A percentile compares a stretch with the other conserved stretches of the same genome.
Conservation (phyloP, 129 eudicot species). For the carrot (Daucus carota) region DNA sequence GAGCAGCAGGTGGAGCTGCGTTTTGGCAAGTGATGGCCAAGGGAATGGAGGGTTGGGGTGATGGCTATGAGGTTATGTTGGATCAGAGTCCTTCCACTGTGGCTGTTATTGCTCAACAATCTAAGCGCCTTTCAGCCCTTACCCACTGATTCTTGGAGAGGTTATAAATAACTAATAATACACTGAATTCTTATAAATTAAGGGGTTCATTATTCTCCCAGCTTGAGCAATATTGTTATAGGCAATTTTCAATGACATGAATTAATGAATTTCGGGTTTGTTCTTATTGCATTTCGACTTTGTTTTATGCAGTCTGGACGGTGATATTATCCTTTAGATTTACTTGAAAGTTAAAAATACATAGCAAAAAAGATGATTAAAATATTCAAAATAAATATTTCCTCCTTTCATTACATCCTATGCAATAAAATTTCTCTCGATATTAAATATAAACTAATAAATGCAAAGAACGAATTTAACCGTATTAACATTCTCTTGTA, state of each 20-base stretch:
- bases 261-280: not conserved
- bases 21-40: constrained; percentile 37
- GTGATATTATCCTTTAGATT: too few species aligned
- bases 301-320: too few species aligned
- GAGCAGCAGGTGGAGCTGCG: constrained; percentile 24
- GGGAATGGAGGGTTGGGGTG: constrained; percentile 31
- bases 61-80: constrained; percentile 31
- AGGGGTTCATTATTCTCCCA: not conserved
- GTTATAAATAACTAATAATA: not conserved
- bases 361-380: too few species aligned
- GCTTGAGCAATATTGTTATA: not conserved
- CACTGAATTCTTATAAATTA: not conserved
- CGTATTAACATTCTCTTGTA: too few species aligned
- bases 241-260: not conserved
- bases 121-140: constrained; percentile 17
- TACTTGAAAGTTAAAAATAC: too few species aligned
- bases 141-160: not conserved
- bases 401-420: too few species aligned
- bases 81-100: constrained; percentile 25
- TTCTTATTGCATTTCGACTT: not conserved
- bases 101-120: constrained; percentile 17
- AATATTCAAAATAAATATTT: too few species aligned
- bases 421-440: too few species aligned
- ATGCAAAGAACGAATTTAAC: too few species aligned
- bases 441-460: too few species aligned